These are phyloP conservation scores for Aspergillus egyptiacus DNA, from an alignment of 495 filamentous ascomycete species.

Conservation along the genomic window DNA sequence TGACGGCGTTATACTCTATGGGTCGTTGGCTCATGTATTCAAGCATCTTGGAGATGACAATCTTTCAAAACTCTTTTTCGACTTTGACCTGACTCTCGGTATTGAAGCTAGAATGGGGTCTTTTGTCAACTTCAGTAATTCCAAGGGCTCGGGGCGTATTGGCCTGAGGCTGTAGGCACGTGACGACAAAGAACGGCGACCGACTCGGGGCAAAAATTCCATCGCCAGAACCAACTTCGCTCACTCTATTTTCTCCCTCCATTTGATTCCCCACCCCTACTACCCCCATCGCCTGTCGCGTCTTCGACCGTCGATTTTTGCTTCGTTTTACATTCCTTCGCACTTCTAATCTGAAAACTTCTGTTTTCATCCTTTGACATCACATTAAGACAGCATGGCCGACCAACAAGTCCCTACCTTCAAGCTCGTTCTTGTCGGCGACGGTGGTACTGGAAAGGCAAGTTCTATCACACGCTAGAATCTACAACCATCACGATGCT, in stretches of 20 bases:
- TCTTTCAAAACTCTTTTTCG: too few species aligned
- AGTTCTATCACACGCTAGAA: slow-evolving; percentile 34
- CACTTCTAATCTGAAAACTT: slow-evolving; percentile 2
- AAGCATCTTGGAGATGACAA: too few species aligned
- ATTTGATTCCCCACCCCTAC: slow-evolving; percentile 21
- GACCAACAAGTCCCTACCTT: slow-evolving; percentile 61
- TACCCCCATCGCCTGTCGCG: slow-evolving; percentile 22
- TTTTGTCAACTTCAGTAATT: too few species aligned
- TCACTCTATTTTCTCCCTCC: slow-evolving; percentile 24
- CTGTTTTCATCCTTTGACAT: slow-evolving; percentile 15
- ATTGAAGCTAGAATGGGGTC: too few species aligned
- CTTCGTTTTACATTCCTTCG: not conserved
- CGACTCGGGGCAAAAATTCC: slow-evolving; percentile 46
- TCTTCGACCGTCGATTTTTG: slow-evolving; percentile 12
- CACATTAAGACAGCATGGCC: slow-evolving; percentile 56
- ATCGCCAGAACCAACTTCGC: slow-evolving; percentile 26
- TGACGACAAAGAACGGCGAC: slow-evolving; percentile 27
- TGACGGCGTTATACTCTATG: not conserved
- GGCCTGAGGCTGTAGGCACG: slow-evolving; percentile 33
- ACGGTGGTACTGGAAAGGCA: slow-evolving; percentile 99
- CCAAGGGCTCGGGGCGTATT: slow-evolving; percentile 16
- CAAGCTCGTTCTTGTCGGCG: slow-evolving; percentile 99
- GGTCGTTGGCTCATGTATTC: slow-evolving; percentile 2
- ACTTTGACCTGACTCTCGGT: too few species aligned
- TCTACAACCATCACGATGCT: too few species aligned